phyloP scores from a whole-genome alignment of 345 rosid genomes.

The Salix exigua region DNA sequence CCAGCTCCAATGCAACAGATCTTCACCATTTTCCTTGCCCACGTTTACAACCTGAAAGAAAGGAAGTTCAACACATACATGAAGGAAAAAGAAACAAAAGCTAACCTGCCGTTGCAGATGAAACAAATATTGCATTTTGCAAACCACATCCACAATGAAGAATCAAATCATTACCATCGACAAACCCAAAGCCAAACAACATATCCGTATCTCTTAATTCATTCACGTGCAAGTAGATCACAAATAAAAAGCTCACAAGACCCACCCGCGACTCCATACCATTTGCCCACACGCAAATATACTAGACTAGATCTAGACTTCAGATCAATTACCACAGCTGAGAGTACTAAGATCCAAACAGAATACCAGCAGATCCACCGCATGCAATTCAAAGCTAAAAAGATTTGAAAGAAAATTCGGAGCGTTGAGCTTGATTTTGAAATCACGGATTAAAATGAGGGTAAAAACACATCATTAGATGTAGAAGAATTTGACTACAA shows the following conservation, averaged over 20 bases:
- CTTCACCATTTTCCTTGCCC: constrained; percentile 70
- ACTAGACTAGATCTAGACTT: background rate
- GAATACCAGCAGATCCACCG: background rate
- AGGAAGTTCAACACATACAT: background rate
- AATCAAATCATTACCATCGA: too few relatives aligned
- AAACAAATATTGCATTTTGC: too few relatives aligned
- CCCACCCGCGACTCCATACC: background rate
- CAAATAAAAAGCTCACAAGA: too few relatives aligned
- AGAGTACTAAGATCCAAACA: background rate
- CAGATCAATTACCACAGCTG: background rate
- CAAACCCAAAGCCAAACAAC: too few relatives aligned
- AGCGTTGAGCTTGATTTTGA: background rate
- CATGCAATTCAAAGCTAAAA: background rate
- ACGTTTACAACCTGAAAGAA: constrained; percentile 18
- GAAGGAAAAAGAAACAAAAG: background rate
- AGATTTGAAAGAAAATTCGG: background rate
- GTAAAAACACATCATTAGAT: background rate
- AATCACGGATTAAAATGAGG: background rate
- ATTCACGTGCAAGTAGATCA: too few relatives aligned
- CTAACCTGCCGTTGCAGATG: too few relatives aligned
- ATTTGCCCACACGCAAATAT: background rate
- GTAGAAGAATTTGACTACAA: background rate
- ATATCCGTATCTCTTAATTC: too few relatives aligned
- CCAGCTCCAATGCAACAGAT: constrained; percentile 98
- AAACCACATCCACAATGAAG: too few relatives aligned